A percentile compares a stretch with the other conserved stretches of the same genome.
These are phyloP conservation scores for Apiotrichum sp. DNA, from an alignment of 1,284 basidiomycete genomes.

Conservation along the genomic window DNA sequence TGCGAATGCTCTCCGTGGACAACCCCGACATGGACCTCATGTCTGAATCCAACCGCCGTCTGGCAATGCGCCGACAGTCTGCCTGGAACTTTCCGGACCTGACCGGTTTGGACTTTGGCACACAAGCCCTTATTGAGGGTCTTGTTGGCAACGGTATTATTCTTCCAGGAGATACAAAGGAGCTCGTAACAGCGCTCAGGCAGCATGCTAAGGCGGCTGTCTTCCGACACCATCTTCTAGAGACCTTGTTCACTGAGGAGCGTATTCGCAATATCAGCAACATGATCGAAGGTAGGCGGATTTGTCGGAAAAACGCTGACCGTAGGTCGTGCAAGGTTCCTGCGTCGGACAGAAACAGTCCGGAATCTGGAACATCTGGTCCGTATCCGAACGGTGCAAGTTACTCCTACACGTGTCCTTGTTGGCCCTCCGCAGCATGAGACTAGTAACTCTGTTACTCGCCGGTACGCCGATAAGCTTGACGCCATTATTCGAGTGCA, in stretches of 20 bases:
- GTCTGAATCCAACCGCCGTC: not conserved
- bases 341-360: not conserved
- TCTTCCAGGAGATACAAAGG: constrained; percentile 24
- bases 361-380: constrained; percentile 29
- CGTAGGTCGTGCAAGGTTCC: not conserved
- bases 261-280: constrained; percentile 27
- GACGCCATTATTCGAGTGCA: constrained; percentile 44
- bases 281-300: constrained; percentile 23
- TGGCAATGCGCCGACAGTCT: not conserved
- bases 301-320: not conserved
- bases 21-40: constrained; percentile 34
- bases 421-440: constrained; percentile 42
- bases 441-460: constrained; percentile 44
- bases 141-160: constrained; percentile 42
- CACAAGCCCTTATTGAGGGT: constrained; percentile 40
- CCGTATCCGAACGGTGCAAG: constrained; percentile 37
- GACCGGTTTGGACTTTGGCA: constrained; percentile 24
- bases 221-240: constrained; percentile 36
- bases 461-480: constrained; percentile 31
- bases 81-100: constrained; percentile 23
- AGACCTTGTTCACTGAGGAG: constrained; percentile 40
- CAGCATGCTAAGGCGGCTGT: constrained; percentile 11
- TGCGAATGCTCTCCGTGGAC: constrained; percentile 22
- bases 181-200: constrained; percentile 22
- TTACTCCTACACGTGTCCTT: constrained; percentile 45